phyloP scores from a whole-genome alignment of 352 stramenopile genomes.

The Globisporangium uncinulatum region DNA sequence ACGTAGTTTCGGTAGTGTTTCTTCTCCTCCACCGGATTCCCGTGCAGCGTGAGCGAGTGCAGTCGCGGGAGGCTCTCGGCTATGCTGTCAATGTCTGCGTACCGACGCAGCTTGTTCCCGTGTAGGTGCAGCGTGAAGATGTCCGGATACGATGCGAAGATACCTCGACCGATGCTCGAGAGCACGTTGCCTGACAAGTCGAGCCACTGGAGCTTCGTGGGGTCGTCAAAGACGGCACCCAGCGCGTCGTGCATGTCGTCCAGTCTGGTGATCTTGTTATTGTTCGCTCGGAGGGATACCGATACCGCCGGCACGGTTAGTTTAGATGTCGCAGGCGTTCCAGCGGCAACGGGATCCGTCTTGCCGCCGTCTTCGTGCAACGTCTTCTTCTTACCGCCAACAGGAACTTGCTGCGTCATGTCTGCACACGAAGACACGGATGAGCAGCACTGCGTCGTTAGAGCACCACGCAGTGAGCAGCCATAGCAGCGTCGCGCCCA shows the following conservation, averaged over 20 bases:
- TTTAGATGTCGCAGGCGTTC: background rate
- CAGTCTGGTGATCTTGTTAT: constrained; percentile 52
- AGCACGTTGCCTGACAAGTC: constrained; percentile 57
- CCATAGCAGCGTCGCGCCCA: too few species aligned
- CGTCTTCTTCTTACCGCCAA: constrained; percentile 34
- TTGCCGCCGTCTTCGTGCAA: constrained; percentile 3
- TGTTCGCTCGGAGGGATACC: constrained; percentile 53
- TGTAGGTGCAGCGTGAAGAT: constrained; percentile 75
- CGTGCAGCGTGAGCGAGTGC: constrained; percentile 67
- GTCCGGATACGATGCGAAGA: constrained; percentile 40
- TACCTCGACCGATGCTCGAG: constrained; percentile 20
- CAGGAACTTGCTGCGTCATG: constrained; percentile 52
- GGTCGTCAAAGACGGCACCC: constrained; percentile 37
- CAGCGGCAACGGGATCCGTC: background rate
- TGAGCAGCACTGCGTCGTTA: too few species aligned
- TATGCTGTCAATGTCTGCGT: constrained; percentile 56
- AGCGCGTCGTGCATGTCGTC: constrained; percentile 53
- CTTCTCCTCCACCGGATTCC: constrained; percentile 83
- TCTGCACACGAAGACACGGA: constrained; percentile 20
- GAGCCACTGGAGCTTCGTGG: constrained; percentile 50
- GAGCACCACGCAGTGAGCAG: too few species aligned
- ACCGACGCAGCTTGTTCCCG: constrained; percentile 56
- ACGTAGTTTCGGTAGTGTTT: constrained; percentile 86
- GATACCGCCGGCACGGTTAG: background rate
- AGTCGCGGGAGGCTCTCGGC: constrained; percentile 39